Percentiles rank a stretch among this genome's conserved stretches.
These are phyloP conservation scores for Aureobasidium sp. DNA, from an alignment of 2,329 filamentous ascomycete genomes.

Conservation along the genomic window DNA sequence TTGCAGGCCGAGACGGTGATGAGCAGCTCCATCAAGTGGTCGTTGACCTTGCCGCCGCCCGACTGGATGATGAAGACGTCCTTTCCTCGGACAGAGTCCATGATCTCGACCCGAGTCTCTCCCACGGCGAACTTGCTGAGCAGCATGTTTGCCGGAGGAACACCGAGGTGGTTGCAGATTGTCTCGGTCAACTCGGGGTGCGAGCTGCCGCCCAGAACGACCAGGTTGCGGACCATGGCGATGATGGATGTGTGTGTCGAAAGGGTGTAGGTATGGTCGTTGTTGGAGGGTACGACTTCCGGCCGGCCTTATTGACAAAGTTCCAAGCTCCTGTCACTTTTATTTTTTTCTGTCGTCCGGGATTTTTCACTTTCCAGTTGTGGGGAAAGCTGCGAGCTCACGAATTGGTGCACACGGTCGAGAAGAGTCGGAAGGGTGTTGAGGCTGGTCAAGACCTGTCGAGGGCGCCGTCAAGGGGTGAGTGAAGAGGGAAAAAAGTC, in stretches of 20 bases:
- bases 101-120: conserved; percentile 89
- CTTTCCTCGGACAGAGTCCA: conserved; percentile 93
- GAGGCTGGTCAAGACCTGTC: neutral
- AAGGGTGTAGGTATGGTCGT: neutral
- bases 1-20: conserved; percentile 99
- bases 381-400: neutral
- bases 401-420: neutral
- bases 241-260: neutral
- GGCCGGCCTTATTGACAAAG: neutral
- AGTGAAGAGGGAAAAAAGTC: neutral
- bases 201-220: conserved; percentile 86
- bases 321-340: neutral
- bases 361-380: neutral
- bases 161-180: conserved; percentile 80
- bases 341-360: neutral
- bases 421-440: neutral
- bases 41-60: conserved; percentile 85
- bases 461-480: neutral
- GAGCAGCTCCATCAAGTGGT: conserved; percentile 90
- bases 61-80: conserved; percentile 99
- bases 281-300: neutral
- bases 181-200: conserved; percentile 80
- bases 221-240: conserved; percentile 85
- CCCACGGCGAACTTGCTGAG: conserved; percentile 90
- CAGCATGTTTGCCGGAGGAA: conserved; percentile 74